These are phyloP conservation scores for Candida arabinofermentans DNA, from an alignment of 805 yeast species.

Conservation along the genomic window DNA sequence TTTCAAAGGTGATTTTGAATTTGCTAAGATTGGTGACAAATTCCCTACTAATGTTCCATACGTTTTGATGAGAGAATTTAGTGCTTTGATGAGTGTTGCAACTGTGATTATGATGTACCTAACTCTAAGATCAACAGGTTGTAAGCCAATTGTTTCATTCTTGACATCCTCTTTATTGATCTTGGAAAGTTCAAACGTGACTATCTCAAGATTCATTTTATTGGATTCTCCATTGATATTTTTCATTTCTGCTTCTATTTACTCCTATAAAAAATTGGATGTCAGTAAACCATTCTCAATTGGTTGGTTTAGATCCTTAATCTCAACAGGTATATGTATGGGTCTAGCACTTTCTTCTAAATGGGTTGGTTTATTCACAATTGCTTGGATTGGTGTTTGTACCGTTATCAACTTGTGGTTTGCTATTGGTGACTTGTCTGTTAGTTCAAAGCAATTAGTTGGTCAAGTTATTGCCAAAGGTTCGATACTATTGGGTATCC, in stretches of 20 bases:
- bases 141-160: conserved; percentile 58
- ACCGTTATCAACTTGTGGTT: conserved; percentile 67
- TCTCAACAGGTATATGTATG: conserved; percentile 63
- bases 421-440: conserved; percentile 63
- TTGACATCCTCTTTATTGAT: conserved; percentile 52
- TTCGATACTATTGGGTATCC: conserved; percentile 51
- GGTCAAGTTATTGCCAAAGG: conserved; percentile 52
- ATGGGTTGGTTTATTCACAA: conserved; percentile 82
- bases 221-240: conserved; percentile 74
- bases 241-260: conserved; percentile 70
- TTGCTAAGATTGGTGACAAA: conserved; percentile 59
- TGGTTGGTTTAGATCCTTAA: conserved; percentile 54
- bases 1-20: conserved; percentile 65
- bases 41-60: conserved; percentile 63
- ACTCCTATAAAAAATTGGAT: conserved; percentile 63
- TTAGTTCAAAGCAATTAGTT: conserved; percentile 39
- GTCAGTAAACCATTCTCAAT: conserved; percentile 55
- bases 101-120: conserved; percentile 63
- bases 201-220: conserved; percentile 71
- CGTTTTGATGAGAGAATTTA: conserved; percentile 62
- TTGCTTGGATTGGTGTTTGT: conserved; percentile 69
- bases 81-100: conserved; percentile 64
- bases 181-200: conserved; percentile 64
- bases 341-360: conserved; percentile 74
- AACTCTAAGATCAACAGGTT: conserved; percentile 70